Conservation (phyloP, 805 yeast genomes). For the Zygoascus biomembranicola region DNA sequence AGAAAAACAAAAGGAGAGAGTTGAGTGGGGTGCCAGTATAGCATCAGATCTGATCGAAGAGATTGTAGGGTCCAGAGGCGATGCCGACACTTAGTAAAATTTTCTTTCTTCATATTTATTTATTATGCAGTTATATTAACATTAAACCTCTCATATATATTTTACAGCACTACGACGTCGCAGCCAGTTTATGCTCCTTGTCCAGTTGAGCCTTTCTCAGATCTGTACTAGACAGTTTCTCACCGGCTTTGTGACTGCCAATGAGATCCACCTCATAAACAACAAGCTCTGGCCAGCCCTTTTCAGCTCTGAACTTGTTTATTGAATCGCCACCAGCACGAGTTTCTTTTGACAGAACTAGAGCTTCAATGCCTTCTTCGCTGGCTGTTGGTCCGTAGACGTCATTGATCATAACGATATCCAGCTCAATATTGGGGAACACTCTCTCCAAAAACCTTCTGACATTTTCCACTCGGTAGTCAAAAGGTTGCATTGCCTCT, state of each 20-base stretch:
- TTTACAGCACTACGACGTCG: neutral
- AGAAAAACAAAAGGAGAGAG: conserved; percentile 48
- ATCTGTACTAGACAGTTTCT: conserved; percentile 78
- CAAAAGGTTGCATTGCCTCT: conserved; percentile 54
- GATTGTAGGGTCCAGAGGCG: conserved; percentile 14
- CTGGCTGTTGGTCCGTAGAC: conserved; percentile 91
- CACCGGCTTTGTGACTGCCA: conserved; percentile 50
- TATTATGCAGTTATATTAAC: neutral
- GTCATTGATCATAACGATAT: conserved; percentile 63
- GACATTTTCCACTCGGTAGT: conserved; percentile 41
- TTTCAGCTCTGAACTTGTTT: conserved; percentile 53
- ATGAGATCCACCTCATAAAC: conserved; percentile 53
- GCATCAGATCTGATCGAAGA: conserved; percentile 47
- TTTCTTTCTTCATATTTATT: neutral
- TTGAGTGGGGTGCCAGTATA: conserved; percentile 59
- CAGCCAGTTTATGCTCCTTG: neutral
- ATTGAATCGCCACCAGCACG: conserved; percentile 63
- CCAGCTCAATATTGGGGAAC: conserved; percentile 40
- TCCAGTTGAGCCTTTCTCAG: conserved; percentile 41
- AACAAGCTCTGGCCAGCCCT: conserved; percentile 44
- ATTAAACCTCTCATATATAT: neutral
- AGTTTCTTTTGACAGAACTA: conserved; percentile 79
- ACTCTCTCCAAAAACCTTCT: conserved; percentile 40
- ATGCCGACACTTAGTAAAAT: neutral
- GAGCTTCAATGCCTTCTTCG: conserved; percentile 62